Percentiles rank a stretch among this genome's conserved stretches.
Conservation (phyloP, 2,329 filamentous ascomycete species). For the Colletotrichum scovillei region DNA sequence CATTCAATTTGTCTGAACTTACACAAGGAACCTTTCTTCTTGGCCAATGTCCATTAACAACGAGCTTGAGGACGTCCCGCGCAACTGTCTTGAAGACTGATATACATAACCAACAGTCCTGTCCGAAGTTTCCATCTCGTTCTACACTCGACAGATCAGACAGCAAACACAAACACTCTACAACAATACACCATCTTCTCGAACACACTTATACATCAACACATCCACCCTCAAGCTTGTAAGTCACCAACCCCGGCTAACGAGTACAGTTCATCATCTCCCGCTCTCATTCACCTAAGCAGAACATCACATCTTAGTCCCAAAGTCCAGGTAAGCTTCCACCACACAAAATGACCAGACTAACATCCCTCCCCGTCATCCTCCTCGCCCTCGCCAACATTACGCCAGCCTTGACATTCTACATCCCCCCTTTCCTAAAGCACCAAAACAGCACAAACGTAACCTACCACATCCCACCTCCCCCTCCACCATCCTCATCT, state of each 20-base stretch:
- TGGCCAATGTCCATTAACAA: no score
- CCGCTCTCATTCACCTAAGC: background rate
- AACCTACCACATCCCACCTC: background rate
- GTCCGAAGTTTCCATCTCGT: background rate
- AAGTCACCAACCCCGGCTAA: conserved; percentile 17
- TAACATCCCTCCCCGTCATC: background rate
- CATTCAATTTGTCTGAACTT: background rate
- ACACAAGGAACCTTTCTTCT: background rate
- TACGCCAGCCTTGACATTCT: background rate
- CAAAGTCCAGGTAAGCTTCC: background rate
- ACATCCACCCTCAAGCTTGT: background rate
- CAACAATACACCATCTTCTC: background rate
- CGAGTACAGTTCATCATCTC: background rate
- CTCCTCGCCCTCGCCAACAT: conserved; percentile 4
- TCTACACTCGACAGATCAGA: background rate
- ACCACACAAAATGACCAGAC: conserved; percentile 8
- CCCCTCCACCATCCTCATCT: no score
- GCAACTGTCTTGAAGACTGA: background rate
- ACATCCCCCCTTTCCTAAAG: conserved; percentile 2
- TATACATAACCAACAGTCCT: background rate
- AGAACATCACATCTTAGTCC: no score
- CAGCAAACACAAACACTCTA: background rate
- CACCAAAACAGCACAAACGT: background rate
- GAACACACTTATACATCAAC: background rate
- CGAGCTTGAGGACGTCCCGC: no score